Conservation (phyloP, 352 stramenopile genomes). For the Phytophthora boehmeriae region DNA sequence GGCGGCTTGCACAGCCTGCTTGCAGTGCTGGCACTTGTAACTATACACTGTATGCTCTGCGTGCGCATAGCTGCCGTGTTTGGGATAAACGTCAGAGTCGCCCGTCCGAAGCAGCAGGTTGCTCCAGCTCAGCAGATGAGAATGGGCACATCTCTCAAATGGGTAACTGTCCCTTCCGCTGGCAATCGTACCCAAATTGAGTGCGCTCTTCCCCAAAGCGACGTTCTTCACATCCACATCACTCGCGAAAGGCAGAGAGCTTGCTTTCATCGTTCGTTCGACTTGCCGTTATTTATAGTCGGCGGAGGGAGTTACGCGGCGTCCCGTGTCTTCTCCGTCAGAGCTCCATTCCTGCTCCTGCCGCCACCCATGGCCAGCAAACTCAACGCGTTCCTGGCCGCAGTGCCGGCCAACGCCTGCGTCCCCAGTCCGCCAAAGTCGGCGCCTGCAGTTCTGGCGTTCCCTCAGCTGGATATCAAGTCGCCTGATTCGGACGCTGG, state of each 20-base stretch:
- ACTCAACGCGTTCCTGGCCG: constrained; percentile 78
- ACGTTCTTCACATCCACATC: neutral
- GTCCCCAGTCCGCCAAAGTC: constrained; percentile 41
- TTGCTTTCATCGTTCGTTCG: constrained; percentile 10
- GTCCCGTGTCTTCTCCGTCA: constrained; percentile 10
- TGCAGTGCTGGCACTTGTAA: too few species aligned
- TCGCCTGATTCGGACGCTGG: constrained; percentile 1
- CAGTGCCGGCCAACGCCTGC: constrained; percentile 65
- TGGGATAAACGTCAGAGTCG: too few species aligned
- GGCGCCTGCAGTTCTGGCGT: constrained; percentile 21
- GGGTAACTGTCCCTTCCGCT: neutral
- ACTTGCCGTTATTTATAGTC: constrained; percentile 29
- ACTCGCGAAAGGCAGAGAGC: neutral
- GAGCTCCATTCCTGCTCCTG: constrained; percentile 17
- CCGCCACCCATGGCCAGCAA: constrained; percentile 59
- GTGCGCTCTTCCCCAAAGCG: neutral
- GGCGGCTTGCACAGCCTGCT: too few species aligned
- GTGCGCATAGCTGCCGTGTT: too few species aligned
- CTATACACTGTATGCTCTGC: too few species aligned
- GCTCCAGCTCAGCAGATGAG: neutral
- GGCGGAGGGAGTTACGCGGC: constrained; percentile 24
- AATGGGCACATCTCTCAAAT: neutral
- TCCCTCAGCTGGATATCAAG: constrained; percentile 41
- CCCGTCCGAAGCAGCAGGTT: neutral
- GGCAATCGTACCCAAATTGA: neutral